Evolutionary conservation across 108 stramenopile species (phyloP), one percentile per base, ranked within the genome.

Genomic region (Epipyxis sp.): DNA sequence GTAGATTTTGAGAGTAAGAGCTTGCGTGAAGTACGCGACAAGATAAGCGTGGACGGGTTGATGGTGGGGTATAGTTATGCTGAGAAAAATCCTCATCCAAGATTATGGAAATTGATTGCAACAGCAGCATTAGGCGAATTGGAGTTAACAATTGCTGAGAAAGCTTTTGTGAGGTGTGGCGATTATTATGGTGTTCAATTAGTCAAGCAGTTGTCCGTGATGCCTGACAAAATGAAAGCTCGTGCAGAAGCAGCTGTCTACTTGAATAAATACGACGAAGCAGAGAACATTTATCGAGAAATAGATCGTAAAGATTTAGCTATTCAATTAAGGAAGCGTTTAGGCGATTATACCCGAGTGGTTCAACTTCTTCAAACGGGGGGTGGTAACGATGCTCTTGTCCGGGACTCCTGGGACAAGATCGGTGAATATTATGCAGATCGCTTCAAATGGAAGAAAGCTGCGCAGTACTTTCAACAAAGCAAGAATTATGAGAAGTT

Each of bases 301-400:
- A 88, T 88, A 29, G 89, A 89, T 50, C 85, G 89, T 44, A 83
- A 80, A 35, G 89, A 89, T 44, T 82, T 89, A 1, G 86, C 87
- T 16, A 80, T 88, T 35, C 79, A 83, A 39, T 77, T 88, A 30
- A 80, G 87, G 1, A 44, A 67, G 41, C 46, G 80, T n/a, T 59
- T 88, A 10, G 87, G 89, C 3, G 87, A 89, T 79, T 88, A 88
- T 84, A 76, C 69, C 43, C 69, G 87, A 40, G 89, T 88, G 10
- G 77, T 86, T 20, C 83, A 87, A 69, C 59, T 85, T 44, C 57
- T 83, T 45, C 83, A 84, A 57, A 71, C 81, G 41, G 87, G 81
- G 0, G 87, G 81, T 10, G 88, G 85, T 2, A 84, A 88, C 34
- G 89, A 90, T 45, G 45, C 59, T 32, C 81, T 82, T 61, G 67